phyloP scores from a whole-genome alignment of 768 basidiomycete genomes.

The Tylopilus intermedius region DNA sequence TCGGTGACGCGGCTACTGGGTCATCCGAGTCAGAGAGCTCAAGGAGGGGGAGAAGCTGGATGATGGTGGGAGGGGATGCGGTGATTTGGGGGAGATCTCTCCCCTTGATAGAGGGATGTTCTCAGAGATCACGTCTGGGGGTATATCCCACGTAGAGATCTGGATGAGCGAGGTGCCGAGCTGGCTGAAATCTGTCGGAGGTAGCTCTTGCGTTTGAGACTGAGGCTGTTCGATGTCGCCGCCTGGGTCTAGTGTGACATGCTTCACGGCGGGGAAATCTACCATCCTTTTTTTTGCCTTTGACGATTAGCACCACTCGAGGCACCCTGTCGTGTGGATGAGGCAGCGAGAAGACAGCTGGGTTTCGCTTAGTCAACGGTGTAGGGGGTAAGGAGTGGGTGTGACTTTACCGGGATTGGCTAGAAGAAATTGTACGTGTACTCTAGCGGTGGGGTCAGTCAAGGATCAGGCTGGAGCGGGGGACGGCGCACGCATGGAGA shows the following conservation, averaged over 20 bases:
- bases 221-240: not conserved
- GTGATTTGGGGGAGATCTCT: not conserved
- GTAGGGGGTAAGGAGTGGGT: too few relatives aligned
- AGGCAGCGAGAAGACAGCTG: too few relatives aligned
- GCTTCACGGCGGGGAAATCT: too few relatives aligned
- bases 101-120: too few relatives aligned
- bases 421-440: conserved; percentile 24
- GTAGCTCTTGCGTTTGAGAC: not conserved
- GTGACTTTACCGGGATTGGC: too few relatives aligned
- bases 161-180: not conserved
- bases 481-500: conserved; percentile 65
- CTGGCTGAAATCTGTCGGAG: not conserved
- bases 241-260: too few relatives aligned
- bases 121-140: not conserved
- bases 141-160: conserved; percentile 23
- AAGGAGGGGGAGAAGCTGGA: not conserved
- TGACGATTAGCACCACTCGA: too few relatives aligned
- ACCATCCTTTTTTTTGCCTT: too few relatives aligned
- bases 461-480: too few relatives aligned
- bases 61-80: too few relatives aligned
- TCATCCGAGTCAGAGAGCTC: conserved; percentile 3
- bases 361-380: too few relatives aligned
- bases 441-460: conserved; percentile 44
- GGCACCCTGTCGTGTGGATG: too few relatives aligned
- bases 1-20: not conserved